A percentile compares a stretch with the other conserved stretches of the same genome.
These are phyloP conservation scores for Silene coronaria DNA, from an alignment of 179 eudicot species.

Conservation along the genomic window DNA sequence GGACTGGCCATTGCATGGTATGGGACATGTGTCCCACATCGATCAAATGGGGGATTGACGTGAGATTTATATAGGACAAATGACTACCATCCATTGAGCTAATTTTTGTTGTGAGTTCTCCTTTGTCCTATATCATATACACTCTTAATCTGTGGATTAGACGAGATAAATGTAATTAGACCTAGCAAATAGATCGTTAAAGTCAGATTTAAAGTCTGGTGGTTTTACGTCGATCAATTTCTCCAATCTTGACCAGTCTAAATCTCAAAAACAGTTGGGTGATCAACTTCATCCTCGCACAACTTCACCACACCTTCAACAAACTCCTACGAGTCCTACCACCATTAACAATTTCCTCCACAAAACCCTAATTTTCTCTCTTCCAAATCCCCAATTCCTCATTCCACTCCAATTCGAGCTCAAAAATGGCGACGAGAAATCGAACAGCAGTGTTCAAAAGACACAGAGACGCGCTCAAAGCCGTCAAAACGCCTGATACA, in stretches of 20 bases:
- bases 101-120: too few species aligned
- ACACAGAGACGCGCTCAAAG: constrained; percentile 44
- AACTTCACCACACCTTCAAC: neutral
- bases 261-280: neutral
- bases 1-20: too few species aligned
- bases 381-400: constrained; percentile 2
- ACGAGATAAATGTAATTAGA: too few species aligned
- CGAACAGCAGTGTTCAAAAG: constrained; percentile 34
- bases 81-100: too few species aligned
- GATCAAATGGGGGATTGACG: too few species aligned
- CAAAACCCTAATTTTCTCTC: constrained; percentile 2
- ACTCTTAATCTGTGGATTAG: too few species aligned
- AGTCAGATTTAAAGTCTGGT: too few species aligned
- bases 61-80: too few species aligned
- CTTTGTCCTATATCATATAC: too few species aligned
- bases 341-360: neutral
- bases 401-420: neutral
- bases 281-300: constrained; percentile 14
- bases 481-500: constrained; percentile 36
- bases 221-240: too few species aligned
- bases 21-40: too few species aligned
- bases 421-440: constrained; percentile 38
- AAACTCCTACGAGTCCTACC: neutral
- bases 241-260: neutral
- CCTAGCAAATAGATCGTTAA: too few species aligned